Evolutionary conservation across 164 flowering plant species (phyloP), one percentile per base, ranked within the genome.

Genomic region (Pachysandra terminalis): DNA sequence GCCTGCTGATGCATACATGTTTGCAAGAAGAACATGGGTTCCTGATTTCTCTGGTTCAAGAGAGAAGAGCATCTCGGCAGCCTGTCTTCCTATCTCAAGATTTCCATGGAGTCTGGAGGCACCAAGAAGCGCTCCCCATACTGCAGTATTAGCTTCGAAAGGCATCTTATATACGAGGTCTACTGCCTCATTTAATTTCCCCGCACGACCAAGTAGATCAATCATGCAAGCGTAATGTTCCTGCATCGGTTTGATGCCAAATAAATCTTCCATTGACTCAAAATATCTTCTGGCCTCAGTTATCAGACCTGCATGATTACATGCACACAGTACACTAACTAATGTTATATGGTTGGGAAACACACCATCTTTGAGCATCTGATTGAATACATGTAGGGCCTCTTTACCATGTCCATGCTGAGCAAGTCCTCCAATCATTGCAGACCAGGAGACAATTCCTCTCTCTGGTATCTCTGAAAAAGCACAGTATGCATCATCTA

Each of bases 211-310:
- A 62, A 87, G 84, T 64, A 87, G 59, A 75, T 87, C 92, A 75
- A 85, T 79, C 87, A 87, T 85, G 79, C 92, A 87, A 15, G 92
- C 86, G 64, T 87, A 85, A 70, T 87, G 92, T 73, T 87, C 89
- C 66, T 77, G 84, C 23, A 59, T 74, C 23, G 86, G 88, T 60
- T 80, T 71, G 37, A 87, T 73, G 0, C 87, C 84, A 72, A 71
- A 83, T 53, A 65, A 21, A 17, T 69, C 74, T 71, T 72, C 70
- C 89, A 87, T 87, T 54, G 82, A 75, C 26, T 77, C 68, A 23
- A 87, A 87, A 64, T 82, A 79, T 19, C n/a, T 13, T 69, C 74
- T 77, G 2, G 85, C 91, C 70, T 83, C 87, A 21, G 73, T 40
- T 14, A 87, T 84, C 59, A 87, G 63, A 24, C 89, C 91, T 41